Conservation (phyloP, 2,329 filamentous ascomycete genomes). For the Sodiomyces alkalinus region DNA sequence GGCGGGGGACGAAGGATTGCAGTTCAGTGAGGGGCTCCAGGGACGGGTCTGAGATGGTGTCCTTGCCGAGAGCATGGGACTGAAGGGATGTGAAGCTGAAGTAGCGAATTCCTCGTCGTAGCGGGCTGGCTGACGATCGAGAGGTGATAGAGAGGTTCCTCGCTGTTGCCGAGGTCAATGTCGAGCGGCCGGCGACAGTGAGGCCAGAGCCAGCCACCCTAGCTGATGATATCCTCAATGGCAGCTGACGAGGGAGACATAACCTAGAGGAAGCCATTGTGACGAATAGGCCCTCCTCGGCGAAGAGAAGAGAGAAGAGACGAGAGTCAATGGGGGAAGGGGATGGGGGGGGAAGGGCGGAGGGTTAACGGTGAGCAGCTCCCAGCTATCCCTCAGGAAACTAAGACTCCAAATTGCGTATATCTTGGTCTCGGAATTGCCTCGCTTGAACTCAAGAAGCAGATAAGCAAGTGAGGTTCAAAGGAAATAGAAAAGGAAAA, state of each 20-base stretch:
- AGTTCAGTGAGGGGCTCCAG: slow-evolving; percentile 15
- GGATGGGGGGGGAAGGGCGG: too few species aligned
- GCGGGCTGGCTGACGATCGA: background rate
- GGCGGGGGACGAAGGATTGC: slow-evolving; percentile 62
- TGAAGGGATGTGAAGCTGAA: slow-evolving; percentile 1
- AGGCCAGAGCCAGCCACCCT: slow-evolving; percentile 2
- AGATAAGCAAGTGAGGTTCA: too few species aligned
- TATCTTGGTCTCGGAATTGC: too few species aligned
- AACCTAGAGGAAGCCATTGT: slow-evolving; percentile 8
- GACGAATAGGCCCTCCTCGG: background rate
- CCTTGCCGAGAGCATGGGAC: slow-evolving; percentile 1
- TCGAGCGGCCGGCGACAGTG: too few species aligned
- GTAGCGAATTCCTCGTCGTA: background rate
- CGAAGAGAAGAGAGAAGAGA: background rate
- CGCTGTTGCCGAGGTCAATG: too few species aligned
- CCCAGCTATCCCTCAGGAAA: too few species aligned
- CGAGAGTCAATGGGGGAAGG: too few species aligned
- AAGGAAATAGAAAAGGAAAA: too few species aligned
- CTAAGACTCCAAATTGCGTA: too few species aligned
- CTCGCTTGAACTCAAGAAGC: too few species aligned
- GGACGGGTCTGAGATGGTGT: slow-evolving; percentile 5
- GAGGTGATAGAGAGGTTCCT: too few species aligned
- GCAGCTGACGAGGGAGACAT: slow-evolving; percentile 8
- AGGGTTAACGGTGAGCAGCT: too few species aligned
- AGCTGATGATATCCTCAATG: slow-evolving; percentile 6